A percentile compares a stretch with the other conserved stretches of the same genome.
phyloP scores from a whole-genome alignment of 2,329 filamentous ascomycete genomes.

The Claviceps sp. region DNA sequence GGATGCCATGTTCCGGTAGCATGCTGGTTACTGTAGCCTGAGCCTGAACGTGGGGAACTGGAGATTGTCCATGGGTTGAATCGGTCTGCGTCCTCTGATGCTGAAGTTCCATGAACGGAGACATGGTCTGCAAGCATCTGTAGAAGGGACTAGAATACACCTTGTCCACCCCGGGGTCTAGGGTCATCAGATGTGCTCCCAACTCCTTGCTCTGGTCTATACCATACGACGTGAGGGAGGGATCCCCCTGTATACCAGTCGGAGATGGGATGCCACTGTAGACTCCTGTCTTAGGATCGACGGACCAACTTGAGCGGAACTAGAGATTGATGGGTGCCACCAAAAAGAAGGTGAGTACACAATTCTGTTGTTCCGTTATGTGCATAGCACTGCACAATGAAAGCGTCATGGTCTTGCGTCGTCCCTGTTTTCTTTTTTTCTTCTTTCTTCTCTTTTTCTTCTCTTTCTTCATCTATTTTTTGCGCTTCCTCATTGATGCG shows the following conservation, averaged over 20 bases:
- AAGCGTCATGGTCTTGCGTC: slow-evolving; percentile 1
- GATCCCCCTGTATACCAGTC: slow-evolving; percentile 79
- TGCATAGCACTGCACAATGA: background rate
- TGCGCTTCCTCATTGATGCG: background rate
- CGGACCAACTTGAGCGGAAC: slow-evolving; percentile 86
- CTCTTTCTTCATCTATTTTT: background rate
- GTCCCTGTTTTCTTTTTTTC: background rate
- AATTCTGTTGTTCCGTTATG: background rate
- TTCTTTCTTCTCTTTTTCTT: background rate
- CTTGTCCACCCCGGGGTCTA: slow-evolving; percentile 55
- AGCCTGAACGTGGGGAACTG: background rate
- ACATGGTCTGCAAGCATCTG: slow-evolving; percentile 72
- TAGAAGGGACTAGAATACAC: slow-evolving; percentile 84
- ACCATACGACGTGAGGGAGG: slow-evolving; percentile 75
- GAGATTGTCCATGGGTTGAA: background rate
- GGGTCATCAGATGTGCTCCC: slow-evolving; percentile 45
- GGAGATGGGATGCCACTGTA: slow-evolving; percentile 69
- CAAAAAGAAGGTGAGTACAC: background rate
- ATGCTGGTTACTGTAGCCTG: slow-evolving; percentile 22
- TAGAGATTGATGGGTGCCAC: slow-evolving; percentile 20
- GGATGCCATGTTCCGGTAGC: slow-evolving; percentile 43
- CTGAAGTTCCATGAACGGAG: slow-evolving; percentile 46
- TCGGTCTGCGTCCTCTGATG: slow-evolving; percentile 6
- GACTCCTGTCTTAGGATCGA: slow-evolving; percentile 65
- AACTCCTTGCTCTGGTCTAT: slow-evolving; percentile 73